Conservation (phyloP, 768 basidiomycete species). For the Boletus eberwhitei region DNA sequence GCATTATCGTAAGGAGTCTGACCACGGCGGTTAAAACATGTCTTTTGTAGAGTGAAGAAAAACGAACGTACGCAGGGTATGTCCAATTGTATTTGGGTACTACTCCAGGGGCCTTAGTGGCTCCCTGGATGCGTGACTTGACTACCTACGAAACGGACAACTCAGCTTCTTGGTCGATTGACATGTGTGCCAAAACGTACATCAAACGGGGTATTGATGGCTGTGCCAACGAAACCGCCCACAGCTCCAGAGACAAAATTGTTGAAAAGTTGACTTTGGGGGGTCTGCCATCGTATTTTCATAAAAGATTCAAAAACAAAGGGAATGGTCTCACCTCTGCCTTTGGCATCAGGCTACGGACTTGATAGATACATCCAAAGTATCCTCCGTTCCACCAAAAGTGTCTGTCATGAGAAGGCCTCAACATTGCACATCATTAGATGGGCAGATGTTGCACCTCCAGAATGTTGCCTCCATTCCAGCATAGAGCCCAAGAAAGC, state of each 20-base stretch:
- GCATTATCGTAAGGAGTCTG: slow-evolving; percentile 68
- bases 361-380: slow-evolving; percentile 90
- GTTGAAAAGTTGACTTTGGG: slow-evolving; percentile 72
- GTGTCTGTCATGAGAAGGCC: slow-evolving; percentile 45
- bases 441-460: slow-evolving; percentile 51
- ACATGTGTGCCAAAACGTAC: slow-evolving; percentile 27
- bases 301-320: neutral
- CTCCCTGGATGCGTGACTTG: slow-evolving; percentile 91
- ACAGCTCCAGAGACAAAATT: slow-evolving; percentile 90
- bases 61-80: slow-evolving; percentile 63
- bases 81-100: slow-evolving; percentile 92
- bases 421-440: neutral
- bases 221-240: slow-evolving; percentile 88
- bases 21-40: neutral
- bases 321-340: slow-evolving; percentile 57
- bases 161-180: neutral
- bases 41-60: neutral
- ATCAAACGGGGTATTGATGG: slow-evolving; percentile 84
- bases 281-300: slow-evolving; percentile 41
- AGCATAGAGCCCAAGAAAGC: slow-evolving; percentile 80
- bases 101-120: slow-evolving; percentile 61
- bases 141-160: slow-evolving; percentile 59
- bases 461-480: slow-evolving; percentile 99
- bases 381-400: slow-evolving; percentile 95
- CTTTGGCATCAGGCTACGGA: slow-evolving; percentile 76